Evolutionary conservation across 2,329 filamentous ascomycete genomes (phyloP).

Genomic region (Epichloe amarillans): DNA sequence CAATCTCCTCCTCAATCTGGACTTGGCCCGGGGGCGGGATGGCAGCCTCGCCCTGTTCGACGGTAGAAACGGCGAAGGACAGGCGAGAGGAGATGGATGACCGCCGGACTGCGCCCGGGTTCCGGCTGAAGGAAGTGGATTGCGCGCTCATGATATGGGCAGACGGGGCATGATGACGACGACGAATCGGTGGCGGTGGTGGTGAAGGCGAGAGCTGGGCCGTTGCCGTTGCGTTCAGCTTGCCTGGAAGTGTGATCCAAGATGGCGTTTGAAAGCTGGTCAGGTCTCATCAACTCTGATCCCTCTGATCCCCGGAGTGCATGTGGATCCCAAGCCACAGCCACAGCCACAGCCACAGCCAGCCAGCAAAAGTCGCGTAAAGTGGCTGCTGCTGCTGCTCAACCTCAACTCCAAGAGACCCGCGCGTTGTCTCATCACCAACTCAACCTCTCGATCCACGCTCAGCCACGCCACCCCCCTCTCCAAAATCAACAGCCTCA

Average conservation of each 20-base stretch:
- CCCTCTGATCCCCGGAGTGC: too few species aligned
- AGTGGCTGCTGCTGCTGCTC: not conserved
- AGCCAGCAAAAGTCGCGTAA: not conserved
- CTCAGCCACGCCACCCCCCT: too few species aligned
- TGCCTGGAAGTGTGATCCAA: not conserved
- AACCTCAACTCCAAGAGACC: not conserved
- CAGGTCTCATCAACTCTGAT: too few species aligned
- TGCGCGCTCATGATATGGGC: constrained; percentile 32
- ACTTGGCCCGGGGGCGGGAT: constrained; percentile 43
- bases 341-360: too few species aligned
- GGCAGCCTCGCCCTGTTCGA: constrained; percentile 47
- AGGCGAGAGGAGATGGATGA: constrained; percentile 51
- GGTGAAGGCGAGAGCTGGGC: not conserved
- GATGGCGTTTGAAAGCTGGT: too few species aligned
- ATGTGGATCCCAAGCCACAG: too few species aligned
- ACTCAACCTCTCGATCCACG: not conserved
- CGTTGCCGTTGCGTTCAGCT: not conserved
- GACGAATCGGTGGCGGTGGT: not conserved
- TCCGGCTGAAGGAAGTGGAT: constrained; percentile 36
- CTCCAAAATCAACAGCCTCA: not conserved
- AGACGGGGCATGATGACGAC: constrained; percentile 24
- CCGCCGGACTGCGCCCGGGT: constrained; percentile 29
- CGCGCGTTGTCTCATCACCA: not conserved
- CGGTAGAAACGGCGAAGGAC: constrained; percentile 52
- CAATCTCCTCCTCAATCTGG: constrained; percentile 85